A percentile compares a stretch with the other conserved stretches of the same genome.
Conservation (phyloP, 208 protist species). For the Leishmania tarentolae region DNA sequence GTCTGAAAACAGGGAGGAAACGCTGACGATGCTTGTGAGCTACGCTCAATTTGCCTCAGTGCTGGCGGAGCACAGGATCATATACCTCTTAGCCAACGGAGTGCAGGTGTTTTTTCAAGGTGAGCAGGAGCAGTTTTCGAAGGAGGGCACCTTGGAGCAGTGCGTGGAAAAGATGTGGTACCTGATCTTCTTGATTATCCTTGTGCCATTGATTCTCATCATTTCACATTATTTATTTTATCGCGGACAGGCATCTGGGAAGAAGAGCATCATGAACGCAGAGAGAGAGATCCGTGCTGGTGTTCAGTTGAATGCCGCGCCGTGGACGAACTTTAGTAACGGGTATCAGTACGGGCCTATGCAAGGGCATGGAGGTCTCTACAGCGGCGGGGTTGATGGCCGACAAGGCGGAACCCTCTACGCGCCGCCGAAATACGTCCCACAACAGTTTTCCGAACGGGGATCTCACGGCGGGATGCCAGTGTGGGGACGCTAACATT, state of each 20-base stretch:
- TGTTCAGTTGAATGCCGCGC: slow-evolving; percentile 29
- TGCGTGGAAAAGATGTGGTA: slow-evolving; percentile 81
- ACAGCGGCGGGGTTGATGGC: not conserved
- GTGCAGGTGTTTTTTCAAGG: slow-evolving; percentile 50
- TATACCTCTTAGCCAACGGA: slow-evolving; percentile 40
- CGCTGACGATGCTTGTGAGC: slow-evolving; percentile 47
- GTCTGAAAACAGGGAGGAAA: slow-evolving; percentile 31
- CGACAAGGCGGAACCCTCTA: not conserved
- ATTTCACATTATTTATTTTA: slow-evolving; percentile 51
- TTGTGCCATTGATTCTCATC: slow-evolving; percentile 67
- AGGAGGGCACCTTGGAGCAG: slow-evolving; percentile 33
- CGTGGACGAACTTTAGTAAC: slow-evolving; percentile 18
- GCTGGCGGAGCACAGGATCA: slow-evolving; percentile 45
- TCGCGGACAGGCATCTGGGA: slow-evolving; percentile 52
- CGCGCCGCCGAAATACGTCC: not conserved
- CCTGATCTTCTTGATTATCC: slow-evolving; percentile 80
- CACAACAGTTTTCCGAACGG: slow-evolving; percentile 5
- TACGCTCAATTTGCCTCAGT: slow-evolving; percentile 50
- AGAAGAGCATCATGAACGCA: slow-evolving; percentile 37
- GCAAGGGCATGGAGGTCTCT: slow-evolving; percentile 15
- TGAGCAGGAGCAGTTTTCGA: slow-evolving; percentile 15
- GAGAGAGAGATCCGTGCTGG: slow-evolving; percentile 80
- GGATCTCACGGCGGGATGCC: not conserved
- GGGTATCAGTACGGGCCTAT: slow-evolving; percentile 18
- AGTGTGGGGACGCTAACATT: slow-evolving; percentile 8